Base-by-base conservation (phyloP, 805 yeast genomes). In the Maudiozyma serrabonitensis region DNA sequence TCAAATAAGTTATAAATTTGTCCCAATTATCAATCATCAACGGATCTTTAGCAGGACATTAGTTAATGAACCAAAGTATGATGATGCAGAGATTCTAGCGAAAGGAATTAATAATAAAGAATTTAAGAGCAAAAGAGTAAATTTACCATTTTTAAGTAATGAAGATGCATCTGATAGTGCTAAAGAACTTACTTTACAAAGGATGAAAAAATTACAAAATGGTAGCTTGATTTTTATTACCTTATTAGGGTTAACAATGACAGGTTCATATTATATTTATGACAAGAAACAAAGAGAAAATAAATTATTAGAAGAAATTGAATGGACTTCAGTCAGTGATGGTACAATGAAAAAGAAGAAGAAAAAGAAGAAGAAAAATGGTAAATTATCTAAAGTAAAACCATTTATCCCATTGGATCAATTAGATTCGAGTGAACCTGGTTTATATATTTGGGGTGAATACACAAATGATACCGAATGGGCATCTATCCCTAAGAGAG, bases 401-500 rank as follows among this genome's bases (percentile, higher is more conserved):
- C 71, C 71, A 6, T 41, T 50, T 1, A 60, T 73, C 1, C 37
- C 45, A 11, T 12, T 31, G 11, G 37, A 26, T 26, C 45, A 42
- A 19, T 25, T 28, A 31, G 37, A 26, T 13, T 42, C 75, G 5
- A 53, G 63, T 1, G 71, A 70, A 3, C 82, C 83, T 0, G 86
- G 88, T 8, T 67, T 84, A 8, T 82, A 81, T 55, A 58, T 76
- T 15, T 81, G 87, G 76, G 91, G 90, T 46, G 12, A 60, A 76
- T 28, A 69, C 73, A n/a, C 41, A 16, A 31, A 47, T 4, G 41
- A 55, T 59, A 26, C 54, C 58, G 19, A 57, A 57, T 34, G 70
- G 72, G 45, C 54, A 62, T 21, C 35, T 26, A 41, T 75, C 6
- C 95, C 95, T 3, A 63, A 74, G 28, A 72, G 95, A 58, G 65